phyloP scores from a whole-genome alignment of 176 grass and related monocot species.

The Carex littledalei region DNA sequence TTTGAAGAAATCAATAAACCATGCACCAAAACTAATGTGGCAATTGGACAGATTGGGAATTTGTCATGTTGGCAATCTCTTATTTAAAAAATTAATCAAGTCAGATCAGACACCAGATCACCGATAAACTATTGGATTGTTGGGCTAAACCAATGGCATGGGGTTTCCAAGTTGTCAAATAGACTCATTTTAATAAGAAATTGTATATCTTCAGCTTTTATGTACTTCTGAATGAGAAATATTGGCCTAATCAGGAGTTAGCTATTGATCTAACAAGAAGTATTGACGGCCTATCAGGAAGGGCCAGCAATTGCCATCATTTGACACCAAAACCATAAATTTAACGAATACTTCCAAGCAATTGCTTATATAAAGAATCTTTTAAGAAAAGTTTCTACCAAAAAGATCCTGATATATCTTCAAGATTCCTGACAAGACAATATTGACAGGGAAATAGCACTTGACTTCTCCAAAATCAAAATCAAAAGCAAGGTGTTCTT shows the following conservation, averaged over 20 bases:
- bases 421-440: conserved; percentile 88
- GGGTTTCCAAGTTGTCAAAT: not conserved
- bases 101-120: not conserved
- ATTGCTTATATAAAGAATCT: not conserved
- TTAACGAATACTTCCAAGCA: not conserved
- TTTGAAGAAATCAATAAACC: not conserved
- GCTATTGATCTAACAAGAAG: not conserved
- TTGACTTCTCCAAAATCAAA: conserved; percentile 87
- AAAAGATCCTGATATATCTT: conserved; percentile 98
- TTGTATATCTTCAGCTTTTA: not conserved
- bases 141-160: not conserved
- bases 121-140: not conserved
- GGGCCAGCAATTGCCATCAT: not conserved
- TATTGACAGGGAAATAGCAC: conserved; percentile 76
- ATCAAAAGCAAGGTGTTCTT: conserved; percentile 65
- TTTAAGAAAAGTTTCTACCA: conserved; percentile 43
- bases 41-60: not conserved
- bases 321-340: not conserved
- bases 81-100: not conserved
- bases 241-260: not conserved
- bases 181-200: not conserved
- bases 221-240: not conserved
- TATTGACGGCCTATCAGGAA: not conserved
- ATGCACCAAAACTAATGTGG: not conserved
- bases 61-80: not conserved